Conservation (phyloP, 257 asterid species). For the Plantago major region DNA sequence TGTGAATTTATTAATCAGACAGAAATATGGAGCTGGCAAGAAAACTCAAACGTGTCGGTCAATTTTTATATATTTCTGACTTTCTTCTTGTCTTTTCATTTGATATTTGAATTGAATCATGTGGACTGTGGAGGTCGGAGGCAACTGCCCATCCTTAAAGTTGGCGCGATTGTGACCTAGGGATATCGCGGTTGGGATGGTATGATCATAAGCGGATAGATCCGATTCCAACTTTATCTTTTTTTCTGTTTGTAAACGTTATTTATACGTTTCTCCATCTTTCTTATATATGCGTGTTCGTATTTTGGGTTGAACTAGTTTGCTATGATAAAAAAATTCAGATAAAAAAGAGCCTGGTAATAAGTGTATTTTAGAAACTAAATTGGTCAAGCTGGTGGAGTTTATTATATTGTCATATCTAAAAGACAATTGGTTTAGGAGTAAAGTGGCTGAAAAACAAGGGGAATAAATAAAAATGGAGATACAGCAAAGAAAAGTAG, state of each 20-base stretch:
- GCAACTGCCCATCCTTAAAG: too few relatives aligned
- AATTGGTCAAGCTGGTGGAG: not conserved
- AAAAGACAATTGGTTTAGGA: not conserved
- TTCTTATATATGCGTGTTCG: too few relatives aligned
- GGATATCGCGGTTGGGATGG: not conserved
- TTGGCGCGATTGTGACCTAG: too few relatives aligned
- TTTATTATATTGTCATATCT: not conserved
- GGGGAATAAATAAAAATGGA: not conserved
- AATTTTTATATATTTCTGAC: conserved; percentile 16
- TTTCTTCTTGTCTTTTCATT: conserved; percentile 1
- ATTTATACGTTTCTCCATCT: too few relatives aligned
- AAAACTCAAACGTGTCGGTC: conserved; percentile 5
- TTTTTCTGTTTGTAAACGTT: too few relatives aligned
- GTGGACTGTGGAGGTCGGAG: too few relatives aligned
- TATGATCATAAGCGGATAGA: too few relatives aligned
- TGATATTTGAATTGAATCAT: not conserved
- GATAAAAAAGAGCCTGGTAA: too few relatives aligned
- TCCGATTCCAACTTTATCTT: too few relatives aligned
- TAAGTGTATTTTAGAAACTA: not conserved
- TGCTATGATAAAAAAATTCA: too few relatives aligned
- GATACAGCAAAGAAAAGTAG: not conserved
- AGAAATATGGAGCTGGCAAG: conserved; percentile 14
- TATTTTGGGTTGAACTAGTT: too few relatives aligned
- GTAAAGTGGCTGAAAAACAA: not conserved
- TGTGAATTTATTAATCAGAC: too few relatives aligned